Percentiles rank a stretch among this genome's conserved stretches.
Conservation (phyloP, 2,329 filamentous ascomycete species). For the Ophiosphaerella narmari region DNA sequence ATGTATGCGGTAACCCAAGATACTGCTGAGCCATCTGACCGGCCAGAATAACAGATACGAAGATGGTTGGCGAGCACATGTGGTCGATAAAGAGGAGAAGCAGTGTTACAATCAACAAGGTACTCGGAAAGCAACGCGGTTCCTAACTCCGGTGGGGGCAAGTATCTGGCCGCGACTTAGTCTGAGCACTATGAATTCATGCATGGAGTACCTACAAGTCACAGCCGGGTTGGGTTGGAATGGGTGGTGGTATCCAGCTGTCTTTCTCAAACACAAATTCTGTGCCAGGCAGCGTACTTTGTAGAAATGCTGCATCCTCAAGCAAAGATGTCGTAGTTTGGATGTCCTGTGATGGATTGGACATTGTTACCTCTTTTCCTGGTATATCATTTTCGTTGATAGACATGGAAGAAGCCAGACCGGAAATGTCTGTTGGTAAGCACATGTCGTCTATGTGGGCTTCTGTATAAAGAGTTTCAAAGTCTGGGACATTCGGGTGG, state of each 20-base stretch:
- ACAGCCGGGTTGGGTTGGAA: constrained; percentile 6
- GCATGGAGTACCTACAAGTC: constrained; percentile 5
- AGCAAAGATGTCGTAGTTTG: constrained; percentile 16
- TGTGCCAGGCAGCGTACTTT: constrained; percentile 11
- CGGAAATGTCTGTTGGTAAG: not conserved
- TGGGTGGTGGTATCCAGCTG: not conserved
- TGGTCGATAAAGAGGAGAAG: constrained; percentile 25
- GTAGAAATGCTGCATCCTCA: constrained; percentile 21
- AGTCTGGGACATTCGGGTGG: constrained; percentile 8
- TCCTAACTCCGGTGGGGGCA: constrained; percentile 29
- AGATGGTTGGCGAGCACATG: constrained; percentile 27
- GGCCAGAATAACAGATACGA: constrained; percentile 27
- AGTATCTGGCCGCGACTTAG: constrained; percentile 4
- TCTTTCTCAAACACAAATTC: not conserved
- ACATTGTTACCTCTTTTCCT: too few species aligned
- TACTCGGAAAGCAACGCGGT: constrained; percentile 29
- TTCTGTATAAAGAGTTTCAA: constrained; percentile 15
- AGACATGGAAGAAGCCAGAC: not conserved
- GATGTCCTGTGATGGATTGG: constrained; percentile 1
- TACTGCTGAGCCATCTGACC: constrained; percentile 25
- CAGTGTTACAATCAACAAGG: constrained; percentile 32
- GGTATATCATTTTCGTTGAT: not conserved
- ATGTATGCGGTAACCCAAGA: constrained; percentile 30
- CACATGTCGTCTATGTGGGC: not conserved
- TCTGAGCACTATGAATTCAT: not conserved